Percentiles rank a stretch among this genome's conserved stretches.
These are phyloP conservation scores for Phytophthora cryptogea DNA, from an alignment of 352 stramenopile species.

Conservation along the genomic window DNA sequence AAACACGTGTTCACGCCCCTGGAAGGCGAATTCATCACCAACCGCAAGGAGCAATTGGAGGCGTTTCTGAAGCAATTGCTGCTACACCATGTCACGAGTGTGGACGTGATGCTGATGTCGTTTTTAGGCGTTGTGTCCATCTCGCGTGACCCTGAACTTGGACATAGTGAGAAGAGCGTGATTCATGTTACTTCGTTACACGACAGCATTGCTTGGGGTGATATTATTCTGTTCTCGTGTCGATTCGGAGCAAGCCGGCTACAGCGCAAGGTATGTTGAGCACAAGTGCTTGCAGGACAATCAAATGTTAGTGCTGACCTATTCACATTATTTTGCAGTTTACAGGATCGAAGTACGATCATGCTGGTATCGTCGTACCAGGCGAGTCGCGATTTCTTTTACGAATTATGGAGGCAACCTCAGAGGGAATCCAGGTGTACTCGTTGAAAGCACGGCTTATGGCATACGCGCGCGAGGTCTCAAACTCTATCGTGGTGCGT, in stretches of 20 bases:
- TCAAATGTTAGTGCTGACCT: neutral
- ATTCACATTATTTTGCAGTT: slow-evolving; percentile 37
- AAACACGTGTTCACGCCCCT: slow-evolving; percentile 74
- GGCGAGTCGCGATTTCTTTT: slow-evolving; percentile 59
- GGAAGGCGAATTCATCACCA: slow-evolving; percentile 67
- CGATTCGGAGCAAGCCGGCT: slow-evolving; percentile 78
- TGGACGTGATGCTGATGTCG: slow-evolving; percentile 72
- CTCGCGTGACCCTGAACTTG: slow-evolving; percentile 63
- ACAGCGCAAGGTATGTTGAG: slow-evolving; percentile 65
- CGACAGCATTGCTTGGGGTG: slow-evolving; percentile 64
- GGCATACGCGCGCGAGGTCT: slow-evolving; percentile 81
- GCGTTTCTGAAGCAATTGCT: slow-evolving; percentile 64
- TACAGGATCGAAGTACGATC: slow-evolving; percentile 79
- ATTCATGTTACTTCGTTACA: slow-evolving; percentile 80
- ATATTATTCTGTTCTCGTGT: slow-evolving; percentile 85
- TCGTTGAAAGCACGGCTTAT: slow-evolving; percentile 77
- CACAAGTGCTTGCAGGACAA: neutral
- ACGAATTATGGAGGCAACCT: slow-evolving; percentile 82
- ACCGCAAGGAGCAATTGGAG: slow-evolving; percentile 68
- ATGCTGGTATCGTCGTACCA: slow-evolving; percentile 81
- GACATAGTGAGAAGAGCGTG: slow-evolving; percentile 61
- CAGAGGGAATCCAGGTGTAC: slow-evolving; percentile 81
- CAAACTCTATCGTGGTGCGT: slow-evolving; percentile 79
- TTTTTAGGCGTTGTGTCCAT: slow-evolving; percentile 81
- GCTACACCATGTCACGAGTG: slow-evolving; percentile 45